A percentile compares a stretch with the other conserved stretches of the same genome.
Evolutionary conservation across 148 eudicot genomes (phyloP).

Genomic region (Cornus controversa): DNA sequence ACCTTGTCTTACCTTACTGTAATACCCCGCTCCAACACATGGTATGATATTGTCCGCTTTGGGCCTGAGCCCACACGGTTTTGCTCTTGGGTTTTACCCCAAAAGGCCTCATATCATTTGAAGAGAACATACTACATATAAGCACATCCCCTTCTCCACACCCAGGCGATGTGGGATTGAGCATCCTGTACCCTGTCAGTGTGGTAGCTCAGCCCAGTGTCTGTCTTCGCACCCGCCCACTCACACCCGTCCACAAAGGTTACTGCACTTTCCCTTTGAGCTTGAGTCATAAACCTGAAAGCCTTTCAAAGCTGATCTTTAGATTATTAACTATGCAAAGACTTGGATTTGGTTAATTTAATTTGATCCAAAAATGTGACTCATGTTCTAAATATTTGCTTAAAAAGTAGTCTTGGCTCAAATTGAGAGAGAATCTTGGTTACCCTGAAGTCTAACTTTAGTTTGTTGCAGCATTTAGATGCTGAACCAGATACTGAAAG

Average conservation of each 20-base stretch:
- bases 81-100: too few species aligned
- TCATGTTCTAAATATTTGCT: background rate
- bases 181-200: too few species aligned
- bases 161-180: too few species aligned
- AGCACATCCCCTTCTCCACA: too few species aligned
- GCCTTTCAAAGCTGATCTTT: background rate
- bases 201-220: too few species aligned
- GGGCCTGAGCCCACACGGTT: too few species aligned
- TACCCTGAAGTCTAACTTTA: slow-evolving; percentile 17
- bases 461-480: slow-evolving; percentile 84
- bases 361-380: background rate
- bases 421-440: background rate
- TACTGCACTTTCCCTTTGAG: background rate
- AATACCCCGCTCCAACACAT: too few species aligned
- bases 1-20: background rate
- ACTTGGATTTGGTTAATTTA: background rate
- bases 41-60: too few species aligned
- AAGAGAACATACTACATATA: too few species aligned
- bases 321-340: background rate
- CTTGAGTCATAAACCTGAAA: background rate
- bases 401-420: background rate
- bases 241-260: too few species aligned
- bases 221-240: too few species aligned
- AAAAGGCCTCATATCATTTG: too few species aligned
- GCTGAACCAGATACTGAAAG: slow-evolving; percentile 71